These are phyloP conservation scores for Barnettozyma salicaria DNA, from an alignment of 805 yeast genomes.

Conservation along the genomic window DNA sequence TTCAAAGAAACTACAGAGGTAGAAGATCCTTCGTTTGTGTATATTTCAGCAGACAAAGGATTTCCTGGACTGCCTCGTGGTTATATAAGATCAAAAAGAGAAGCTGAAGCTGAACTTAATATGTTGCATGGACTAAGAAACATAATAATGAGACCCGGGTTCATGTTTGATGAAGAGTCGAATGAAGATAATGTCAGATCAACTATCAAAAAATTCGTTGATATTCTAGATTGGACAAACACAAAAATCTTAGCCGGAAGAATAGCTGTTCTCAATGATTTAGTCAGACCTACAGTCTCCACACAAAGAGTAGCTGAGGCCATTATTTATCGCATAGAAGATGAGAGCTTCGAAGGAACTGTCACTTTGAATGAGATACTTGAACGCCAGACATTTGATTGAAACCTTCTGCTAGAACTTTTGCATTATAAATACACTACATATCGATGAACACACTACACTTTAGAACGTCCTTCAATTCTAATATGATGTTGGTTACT, in stretches of 20 bases:
- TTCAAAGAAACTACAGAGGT: constrained; percentile 30
- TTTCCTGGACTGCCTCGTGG: constrained; percentile 64
- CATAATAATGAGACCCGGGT: constrained; percentile 72
- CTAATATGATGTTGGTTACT: no score
- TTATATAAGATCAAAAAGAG: constrained; percentile 70
- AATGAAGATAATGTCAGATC: constrained; percentile 33
- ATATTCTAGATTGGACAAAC: constrained; percentile 40
- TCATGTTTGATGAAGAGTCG: constrained; percentile 59
- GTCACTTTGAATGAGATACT: constrained; percentile 48
- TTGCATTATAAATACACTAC: background rate
- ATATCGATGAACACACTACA: background rate
- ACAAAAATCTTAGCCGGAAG: constrained; percentile 33
- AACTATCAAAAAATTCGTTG: constrained; percentile 37
- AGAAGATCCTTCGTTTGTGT: constrained; percentile 48
- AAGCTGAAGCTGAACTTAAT: constrained; percentile 57
- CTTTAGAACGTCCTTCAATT: no score
- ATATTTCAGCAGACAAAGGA: constrained; percentile 74
- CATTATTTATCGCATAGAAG: constrained; percentile 48
- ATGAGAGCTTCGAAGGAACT: constrained; percentile 47
- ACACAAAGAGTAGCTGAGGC: constrained; percentile 64
- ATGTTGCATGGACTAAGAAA: constrained; percentile 47
- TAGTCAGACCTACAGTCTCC: constrained; percentile 57
- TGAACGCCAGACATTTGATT: constrained; percentile 9
- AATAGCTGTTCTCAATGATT: constrained; percentile 36
- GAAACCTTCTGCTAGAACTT: no score